phyloP scores from a whole-genome alignment of 2,329 filamentous ascomycete species.

The Pseudocercospora vitis region DNA sequence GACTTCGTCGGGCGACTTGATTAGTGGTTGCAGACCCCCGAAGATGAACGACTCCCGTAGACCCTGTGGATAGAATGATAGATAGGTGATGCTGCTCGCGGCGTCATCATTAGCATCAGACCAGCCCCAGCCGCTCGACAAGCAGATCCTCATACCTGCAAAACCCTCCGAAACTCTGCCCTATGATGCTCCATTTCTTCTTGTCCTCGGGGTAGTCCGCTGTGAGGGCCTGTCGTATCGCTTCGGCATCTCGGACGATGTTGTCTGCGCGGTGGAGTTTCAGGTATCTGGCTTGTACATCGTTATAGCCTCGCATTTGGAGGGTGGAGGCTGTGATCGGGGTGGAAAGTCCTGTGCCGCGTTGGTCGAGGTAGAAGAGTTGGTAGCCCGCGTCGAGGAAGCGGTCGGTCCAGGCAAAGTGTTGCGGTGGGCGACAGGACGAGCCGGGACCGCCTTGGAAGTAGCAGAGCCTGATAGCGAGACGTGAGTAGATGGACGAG shows the following conservation, averaged over 20 bases:
- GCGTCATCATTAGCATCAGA: too few species aligned
- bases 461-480: slow-evolving; percentile 68
- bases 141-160: slow-evolving; percentile 47
- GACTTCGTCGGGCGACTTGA: slow-evolving; percentile 69
- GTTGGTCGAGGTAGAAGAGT: slow-evolving; percentile 80
- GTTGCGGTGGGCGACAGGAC: slow-evolving; percentile 72
- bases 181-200: slow-evolving; percentile 80
- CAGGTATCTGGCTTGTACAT: slow-evolving; percentile 76
- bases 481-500: too few species aligned
- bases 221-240: slow-evolving; percentile 74
- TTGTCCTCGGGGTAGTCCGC: slow-evolving; percentile 66
- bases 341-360: slow-evolving; percentile 82
- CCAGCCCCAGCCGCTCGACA: neutral
- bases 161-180: slow-evolving; percentile 92
- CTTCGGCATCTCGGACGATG: slow-evolving; percentile 86
- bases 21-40: slow-evolving; percentile 78
- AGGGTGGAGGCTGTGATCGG: slow-evolving; percentile 75
- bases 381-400: slow-evolving; percentile 81
- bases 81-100: slow-evolving; percentile 64
- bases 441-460: slow-evolving; percentile 85
- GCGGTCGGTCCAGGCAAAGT: slow-evolving; percentile 67
- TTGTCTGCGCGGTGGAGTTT: slow-evolving; percentile 84
- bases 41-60: slow-evolving; percentile 79
- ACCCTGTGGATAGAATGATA: slow-evolving; percentile 71
- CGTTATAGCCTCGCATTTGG: slow-evolving; percentile 59